These are phyloP conservation scores for Cercospora brassicicola DNA, from an alignment of 2,329 filamentous ascomycete species.

Conservation along the genomic window DNA sequence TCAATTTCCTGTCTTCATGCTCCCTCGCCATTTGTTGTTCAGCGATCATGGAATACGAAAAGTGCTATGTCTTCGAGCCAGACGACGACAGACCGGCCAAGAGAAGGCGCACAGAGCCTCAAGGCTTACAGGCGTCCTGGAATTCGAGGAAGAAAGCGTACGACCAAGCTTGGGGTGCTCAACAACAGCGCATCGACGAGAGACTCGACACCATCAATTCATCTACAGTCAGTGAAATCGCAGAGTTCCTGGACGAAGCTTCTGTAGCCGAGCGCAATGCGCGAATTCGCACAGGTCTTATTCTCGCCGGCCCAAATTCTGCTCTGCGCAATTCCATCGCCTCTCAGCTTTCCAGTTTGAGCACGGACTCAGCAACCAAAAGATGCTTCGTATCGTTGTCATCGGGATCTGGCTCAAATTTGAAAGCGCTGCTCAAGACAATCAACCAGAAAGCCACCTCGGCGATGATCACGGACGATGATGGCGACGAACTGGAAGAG, in stretches of 20 bases:
- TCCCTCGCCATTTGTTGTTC: neutral
- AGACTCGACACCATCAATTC: conserved; percentile 44
- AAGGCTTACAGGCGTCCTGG: conserved; percentile 41
- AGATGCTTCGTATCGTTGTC: conserved; percentile 66
- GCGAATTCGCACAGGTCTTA: conserved; percentile 45
- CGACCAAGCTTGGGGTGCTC: conserved; percentile 62
- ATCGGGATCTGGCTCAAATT: conserved; percentile 69
- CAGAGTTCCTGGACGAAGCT: conserved; percentile 42
- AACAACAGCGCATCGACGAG: conserved; percentile 64
- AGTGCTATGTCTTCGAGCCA: conserved; percentile 50
- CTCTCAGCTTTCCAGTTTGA: conserved; percentile 57
- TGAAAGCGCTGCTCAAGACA: conserved; percentile 71
- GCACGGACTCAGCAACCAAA: conserved; percentile 42
- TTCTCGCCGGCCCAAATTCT: conserved; percentile 76
- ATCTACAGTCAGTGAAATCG: conserved; percentile 42
- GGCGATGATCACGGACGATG: conserved; percentile 40
- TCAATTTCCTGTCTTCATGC: neutral
- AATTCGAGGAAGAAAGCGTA: conserved; percentile 60
- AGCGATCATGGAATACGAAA: conserved; percentile 50
- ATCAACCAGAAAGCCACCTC: conserved; percentile 67
- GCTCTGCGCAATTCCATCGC: conserved; percentile 75
- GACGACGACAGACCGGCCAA: conserved; percentile 43
- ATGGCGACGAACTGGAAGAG: conserved; percentile 57
- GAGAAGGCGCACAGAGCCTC: conserved; percentile 40
- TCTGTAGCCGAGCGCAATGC: conserved; percentile 13